Percentiles rank a stretch among this genome's conserved stretches.
These are phyloP conservation scores for Nitzschia sp. DNA, from an alignment of 108 stramenopile genomes.

Conservation along the genomic window DNA sequence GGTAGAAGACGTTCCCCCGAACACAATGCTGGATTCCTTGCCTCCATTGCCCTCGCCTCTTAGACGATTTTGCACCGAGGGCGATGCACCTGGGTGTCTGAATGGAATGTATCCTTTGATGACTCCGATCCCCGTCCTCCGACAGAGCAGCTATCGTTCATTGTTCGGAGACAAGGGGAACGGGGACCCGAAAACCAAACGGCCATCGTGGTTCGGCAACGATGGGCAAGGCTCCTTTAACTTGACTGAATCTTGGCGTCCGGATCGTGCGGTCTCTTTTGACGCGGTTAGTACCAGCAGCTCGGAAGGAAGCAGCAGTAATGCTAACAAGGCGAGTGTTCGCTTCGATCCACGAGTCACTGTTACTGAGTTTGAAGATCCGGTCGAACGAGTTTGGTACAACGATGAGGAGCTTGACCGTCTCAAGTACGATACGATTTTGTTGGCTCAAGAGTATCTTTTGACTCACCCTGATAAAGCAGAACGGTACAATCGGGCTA, in stretches of 20 bases:
- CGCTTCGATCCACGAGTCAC: conserved; percentile 52
- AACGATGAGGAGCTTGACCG: conserved; percentile 52
- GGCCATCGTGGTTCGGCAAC: background rate
- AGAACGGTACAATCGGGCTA: conserved; percentile 33
- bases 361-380: conserved; percentile 42
- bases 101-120: conserved; percentile 41
- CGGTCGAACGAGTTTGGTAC: conserved; percentile 51
- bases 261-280: background rate
- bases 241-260: conserved; percentile 12
- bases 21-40: conserved; percentile 12
- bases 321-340: conserved; percentile 6
- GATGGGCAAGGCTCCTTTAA: conserved; percentile 7
- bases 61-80: conserved; percentile 29
- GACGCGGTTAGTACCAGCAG: background rate
- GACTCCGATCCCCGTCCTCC: conserved; percentile 34
- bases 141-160: conserved; percentile 26
- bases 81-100: conserved; percentile 6
- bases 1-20: conserved; percentile 13
- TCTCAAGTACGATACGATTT: conserved; percentile 64
- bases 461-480: conserved; percentile 37
- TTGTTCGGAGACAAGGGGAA: background rate
- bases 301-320: background rate
- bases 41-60: conserved; percentile 36
- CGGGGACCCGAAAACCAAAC: background rate
- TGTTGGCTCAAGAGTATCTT: conserved; percentile 41